Base-by-base conservation (phyloP, 805 yeast genomes). In the Yarrowia bubula region DNA sequence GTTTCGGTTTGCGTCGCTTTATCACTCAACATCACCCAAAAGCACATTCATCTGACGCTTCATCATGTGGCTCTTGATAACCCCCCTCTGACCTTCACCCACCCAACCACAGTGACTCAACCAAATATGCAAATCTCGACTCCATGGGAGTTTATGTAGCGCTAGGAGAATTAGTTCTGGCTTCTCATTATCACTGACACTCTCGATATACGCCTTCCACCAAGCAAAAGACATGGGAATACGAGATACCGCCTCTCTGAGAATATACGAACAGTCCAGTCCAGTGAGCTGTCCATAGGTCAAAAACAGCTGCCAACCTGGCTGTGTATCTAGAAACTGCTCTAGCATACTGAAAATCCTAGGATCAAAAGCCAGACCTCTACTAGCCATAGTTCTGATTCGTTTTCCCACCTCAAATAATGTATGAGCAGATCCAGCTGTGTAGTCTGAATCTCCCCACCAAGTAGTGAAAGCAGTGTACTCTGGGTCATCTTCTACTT, bases 381-480 rank as follows among this genome's bases (percentile, higher is more conserved):
- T 10, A 3, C 31, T 17, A 1, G 61, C 61, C 61, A 55, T 39
- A 3, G 5, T 31, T 17, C 37, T 18, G 15, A 55, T 39, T 11
- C 15, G 28, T 13, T n/a, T 55, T 1, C 31, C 61, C 0, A 41
- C 47, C 13, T 32, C 31, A 17, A 55, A 55, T 8, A 55, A 28
- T 3, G n/a, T 28, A 13, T 55, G 47, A 13, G 38, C 10, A 15
- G 47, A 39, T 2, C 47, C 61, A 4, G 46, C 61, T 0, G 61
- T 55, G 38, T 41, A 41, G 7, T 41, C 61, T 13, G 47, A 28
- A 31, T 55, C 47, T 4, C 61, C 61, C 61, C 61, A 55, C 61
- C 61, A 55, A 17, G 38, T 15, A 2, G 61, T 55, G 37, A 55
- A 55, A 7, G 11, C 47, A 3, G 39, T 22, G 31, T 18, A 41